A percentile compares a stretch with the other conserved stretches of the same genome.
Evolutionary conservation across 352 stramenopile species (phyloP).

Genomic region (Phytophthora idaei): DNA sequence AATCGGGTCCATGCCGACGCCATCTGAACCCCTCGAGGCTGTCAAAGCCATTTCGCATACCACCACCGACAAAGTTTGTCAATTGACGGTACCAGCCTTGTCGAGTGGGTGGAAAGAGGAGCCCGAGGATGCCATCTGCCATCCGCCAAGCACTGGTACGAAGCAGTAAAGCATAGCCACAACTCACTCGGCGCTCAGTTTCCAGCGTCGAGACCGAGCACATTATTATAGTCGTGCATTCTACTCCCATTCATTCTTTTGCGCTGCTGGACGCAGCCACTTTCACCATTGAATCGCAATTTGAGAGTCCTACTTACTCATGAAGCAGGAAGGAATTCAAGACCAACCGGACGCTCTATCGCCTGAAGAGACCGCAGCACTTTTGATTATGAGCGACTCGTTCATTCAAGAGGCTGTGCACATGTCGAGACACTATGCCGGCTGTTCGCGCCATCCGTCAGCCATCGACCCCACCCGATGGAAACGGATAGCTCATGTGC

Average conservation of each 20-base stretch:
- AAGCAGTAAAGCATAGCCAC: slow-evolving; percentile 28
- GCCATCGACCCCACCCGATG: slow-evolving; percentile 32
- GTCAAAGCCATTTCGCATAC: slow-evolving; percentile 16
- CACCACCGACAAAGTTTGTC: not conserved
- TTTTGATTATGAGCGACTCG: slow-evolving; percentile 39
- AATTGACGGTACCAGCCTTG: slow-evolving; percentile 3
- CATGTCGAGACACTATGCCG: slow-evolving; percentile 41
- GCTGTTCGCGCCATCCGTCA: slow-evolving; percentile 20
- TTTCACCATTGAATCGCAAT: not conserved
- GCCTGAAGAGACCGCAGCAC: slow-evolving; percentile 29
- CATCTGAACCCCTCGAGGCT: slow-evolving; percentile 33
- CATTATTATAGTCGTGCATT: slow-evolving; percentile 1
- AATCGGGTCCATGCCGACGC: not conserved
- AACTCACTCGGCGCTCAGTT: slow-evolving; percentile 15
- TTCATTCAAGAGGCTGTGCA: slow-evolving; percentile 41
- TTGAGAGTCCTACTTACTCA: not conserved
- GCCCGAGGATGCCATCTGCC: slow-evolving; percentile 16
- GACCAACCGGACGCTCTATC: slow-evolving; percentile 15
- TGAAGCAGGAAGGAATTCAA: slow-evolving; percentile 20
- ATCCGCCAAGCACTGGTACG: slow-evolving; percentile 26
- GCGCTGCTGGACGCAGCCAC: slow-evolving; percentile 4
- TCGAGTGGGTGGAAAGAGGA: slow-evolving; percentile 12
- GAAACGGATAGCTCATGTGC: slow-evolving; percentile 33
- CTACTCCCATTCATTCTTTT: slow-evolving; percentile 20
- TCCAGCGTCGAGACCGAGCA: slow-evolving; percentile 5